Evolutionary conservation across 768 basidiomycete species (phyloP).

Genomic region (Pleurotus sapidus): DNA sequence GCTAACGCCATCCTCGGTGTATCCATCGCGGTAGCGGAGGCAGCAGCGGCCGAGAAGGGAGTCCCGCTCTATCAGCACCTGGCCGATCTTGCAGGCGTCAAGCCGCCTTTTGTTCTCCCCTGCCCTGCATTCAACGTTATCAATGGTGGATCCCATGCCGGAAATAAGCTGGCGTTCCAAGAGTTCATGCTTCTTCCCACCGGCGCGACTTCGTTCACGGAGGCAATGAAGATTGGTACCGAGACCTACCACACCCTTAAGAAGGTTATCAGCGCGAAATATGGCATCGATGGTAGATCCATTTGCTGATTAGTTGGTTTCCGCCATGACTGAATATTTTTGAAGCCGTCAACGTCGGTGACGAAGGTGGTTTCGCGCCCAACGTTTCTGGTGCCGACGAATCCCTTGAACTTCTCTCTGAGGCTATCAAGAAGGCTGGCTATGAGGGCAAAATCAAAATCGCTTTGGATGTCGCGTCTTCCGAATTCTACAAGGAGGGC

Average conservation of each 20-base stretch:
- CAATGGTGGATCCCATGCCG: slow-evolving; percentile 99
- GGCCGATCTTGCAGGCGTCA: slow-evolving; percentile 93
- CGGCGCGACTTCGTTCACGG: slow-evolving; percentile 86
- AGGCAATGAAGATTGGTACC: slow-evolving; percentile 98
- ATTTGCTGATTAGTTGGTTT: slow-evolving; percentile 9
- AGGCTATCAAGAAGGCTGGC: slow-evolving; percentile 97
- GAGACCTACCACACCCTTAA: slow-evolving; percentile 98
- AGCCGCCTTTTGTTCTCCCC: slow-evolving; percentile 91
- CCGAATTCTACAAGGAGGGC: slow-evolving; percentile 99
- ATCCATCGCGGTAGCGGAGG: slow-evolving; percentile 92
- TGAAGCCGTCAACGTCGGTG: slow-evolving; percentile 96
- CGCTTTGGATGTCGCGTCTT: slow-evolving; percentile 96
- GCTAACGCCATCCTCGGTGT: slow-evolving; percentile 99
- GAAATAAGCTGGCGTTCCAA: slow-evolving; percentile 99
- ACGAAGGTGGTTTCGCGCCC: slow-evolving; percentile 99
- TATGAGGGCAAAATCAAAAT: slow-evolving; percentile 99
- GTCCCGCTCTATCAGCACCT: slow-evolving; percentile 96
- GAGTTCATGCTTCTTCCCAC: slow-evolving; percentile 99
- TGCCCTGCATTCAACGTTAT: slow-evolving; percentile 97
- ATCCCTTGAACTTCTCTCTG: slow-evolving; percentile 90
- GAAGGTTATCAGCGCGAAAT: slow-evolving; percentile 98
- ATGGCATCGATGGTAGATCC: slow-evolving; percentile 91
- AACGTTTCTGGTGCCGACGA: slow-evolving; percentile 98
- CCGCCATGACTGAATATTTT: slow-evolving; percentile 12
- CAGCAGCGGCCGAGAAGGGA: slow-evolving; percentile 92